Base-by-base conservation (phyloP, 768 basidiomycete species). In the Lentinula sp. region DNA sequence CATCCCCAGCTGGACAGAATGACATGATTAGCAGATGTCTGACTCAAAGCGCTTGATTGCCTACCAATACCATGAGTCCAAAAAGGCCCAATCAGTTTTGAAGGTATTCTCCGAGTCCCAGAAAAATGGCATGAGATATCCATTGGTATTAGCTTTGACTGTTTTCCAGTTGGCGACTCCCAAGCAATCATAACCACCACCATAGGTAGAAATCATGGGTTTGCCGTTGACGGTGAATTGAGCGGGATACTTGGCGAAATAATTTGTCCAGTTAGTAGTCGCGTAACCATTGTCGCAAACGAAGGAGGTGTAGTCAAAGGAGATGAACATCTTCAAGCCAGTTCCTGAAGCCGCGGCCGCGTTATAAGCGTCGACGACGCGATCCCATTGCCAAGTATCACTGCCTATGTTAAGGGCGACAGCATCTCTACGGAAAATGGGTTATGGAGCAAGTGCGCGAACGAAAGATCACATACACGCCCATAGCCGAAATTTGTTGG, bases 371-470 rank as follows among this genome's bases (percentile, higher is more conserved):
- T 54, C 53, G 18, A 54, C 53, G 6, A 54, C 53, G 12, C 53
- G 53, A 41, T 54, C 53, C 53, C 53, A 54, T 41, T 54, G 53
- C 53, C 85, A 88, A 8, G 70, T 63, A 61, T 82, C 78, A 4
- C 73, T 71, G 42, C 87, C 86, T 48, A 87, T 74, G 71, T 89
- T 89, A 33, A 88, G 71, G 0, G 86, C 86, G 57, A 87, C 77
- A 0, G 82, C 87, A 62, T 87, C 85, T 13, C 79, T 82, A 58
- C 4, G 9, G 12, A 43, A 79, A 66, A 72, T 75, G 49, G 67
- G 60, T 16, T 16, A 35, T 36, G 43, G 36, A 49, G 7, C 23
- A 12, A 28, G 35, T n/a, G 15, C 1, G 18, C 4, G 58, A 39
- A 43, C 36, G 28, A 9, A 52, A 39, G 4, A 48, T 12, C 42